phyloP scores from a whole-genome alignment of 768 basidiomycete genomes.

The Xerocomellus chrysenteron region DNA sequence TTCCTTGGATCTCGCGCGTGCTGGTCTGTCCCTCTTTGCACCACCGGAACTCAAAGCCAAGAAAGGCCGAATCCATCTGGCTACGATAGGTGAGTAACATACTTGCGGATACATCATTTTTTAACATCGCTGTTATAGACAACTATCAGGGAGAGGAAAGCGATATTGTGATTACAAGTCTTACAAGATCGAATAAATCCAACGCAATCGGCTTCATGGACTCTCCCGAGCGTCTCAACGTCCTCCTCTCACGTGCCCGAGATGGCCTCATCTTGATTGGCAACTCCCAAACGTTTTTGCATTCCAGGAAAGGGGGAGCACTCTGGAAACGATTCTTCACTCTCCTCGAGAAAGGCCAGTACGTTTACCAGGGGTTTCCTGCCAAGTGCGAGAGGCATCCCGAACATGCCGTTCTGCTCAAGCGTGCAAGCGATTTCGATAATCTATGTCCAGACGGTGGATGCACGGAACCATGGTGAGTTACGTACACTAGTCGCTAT shows the following conservation, averaged over 20 bases:
- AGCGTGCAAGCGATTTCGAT: conserved; percentile 49
- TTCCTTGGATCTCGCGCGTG: conserved; percentile 52
- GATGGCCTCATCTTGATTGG: conserved; percentile 66
- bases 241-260: conserved; percentile 66
- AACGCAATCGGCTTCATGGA: conserved; percentile 71
- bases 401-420: conserved; percentile 38
- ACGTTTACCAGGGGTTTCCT: conserved; percentile 42
- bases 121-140: conserved; percentile 38
- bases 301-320: conserved; percentile 11
- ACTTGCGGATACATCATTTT: not conserved
- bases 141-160: conserved; percentile 79
- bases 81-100: conserved; percentile 57
- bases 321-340: conserved; percentile 16
- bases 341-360: conserved; percentile 8
- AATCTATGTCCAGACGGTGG: conserved; percentile 58
- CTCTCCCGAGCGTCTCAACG: conserved; percentile 66
- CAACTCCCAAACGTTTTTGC: conserved; percentile 57
- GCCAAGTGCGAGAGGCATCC: conserved; percentile 56
- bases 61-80: conserved; percentile 45
- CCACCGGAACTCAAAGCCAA: conserved; percentile 41
- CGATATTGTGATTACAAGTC: conserved; percentile 59
- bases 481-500: not conserved
- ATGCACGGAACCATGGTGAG: conserved; percentile 57
- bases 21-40: conserved; percentile 36
- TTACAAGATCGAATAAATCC: conserved; percentile 57